phyloP scores from a whole-genome alignment of 805 yeast genomes.

The Candida caryicola region DNA sequence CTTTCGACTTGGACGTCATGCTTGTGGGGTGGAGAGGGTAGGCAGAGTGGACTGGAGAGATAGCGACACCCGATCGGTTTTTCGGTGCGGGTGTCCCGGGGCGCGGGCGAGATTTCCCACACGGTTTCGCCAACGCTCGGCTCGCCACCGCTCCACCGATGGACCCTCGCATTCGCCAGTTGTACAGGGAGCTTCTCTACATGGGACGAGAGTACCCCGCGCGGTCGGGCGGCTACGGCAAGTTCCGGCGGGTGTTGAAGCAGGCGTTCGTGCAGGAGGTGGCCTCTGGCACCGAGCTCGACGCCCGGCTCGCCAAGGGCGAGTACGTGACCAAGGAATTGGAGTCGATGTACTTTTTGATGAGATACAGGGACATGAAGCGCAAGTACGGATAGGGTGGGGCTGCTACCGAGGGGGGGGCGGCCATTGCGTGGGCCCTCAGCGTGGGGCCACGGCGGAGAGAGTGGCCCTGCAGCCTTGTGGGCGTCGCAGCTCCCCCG shows the following conservation, averaged over 20 bases:
- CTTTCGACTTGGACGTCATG: constrained; percentile 20
- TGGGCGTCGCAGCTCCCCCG: too few species aligned
- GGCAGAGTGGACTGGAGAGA: too few species aligned
- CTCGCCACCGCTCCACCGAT: too few species aligned
- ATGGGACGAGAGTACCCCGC: constrained; percentile 38
- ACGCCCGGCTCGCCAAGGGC: constrained; percentile 27
- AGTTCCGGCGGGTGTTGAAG: constrained; percentile 21
- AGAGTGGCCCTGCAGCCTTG: too few species aligned
- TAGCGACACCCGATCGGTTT: too few species aligned
- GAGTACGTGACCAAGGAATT: constrained; percentile 28
- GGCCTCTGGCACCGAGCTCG: constrained; percentile 15
- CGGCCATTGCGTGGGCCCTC: too few species aligned
- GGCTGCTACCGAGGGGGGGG: too few species aligned
- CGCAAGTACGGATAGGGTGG: constrained; percentile 29
- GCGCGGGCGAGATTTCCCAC: too few species aligned
- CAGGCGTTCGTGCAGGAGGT: constrained; percentile 17
- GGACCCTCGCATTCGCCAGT: constrained; percentile 22
- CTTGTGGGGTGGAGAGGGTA: too few species aligned
- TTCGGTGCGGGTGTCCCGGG: neutral
- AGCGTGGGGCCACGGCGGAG: too few species aligned
- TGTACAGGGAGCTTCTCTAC: constrained; percentile 27
- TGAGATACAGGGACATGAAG: constrained; percentile 30
- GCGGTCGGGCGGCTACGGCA: constrained; percentile 27
- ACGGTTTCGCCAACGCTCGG: too few species aligned
- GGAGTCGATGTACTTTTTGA: constrained; percentile 31